Evolutionary conservation across 2,329 filamentous ascomycete genomes (phyloP).

Genomic region (Fusarium virguliforme): DNA sequence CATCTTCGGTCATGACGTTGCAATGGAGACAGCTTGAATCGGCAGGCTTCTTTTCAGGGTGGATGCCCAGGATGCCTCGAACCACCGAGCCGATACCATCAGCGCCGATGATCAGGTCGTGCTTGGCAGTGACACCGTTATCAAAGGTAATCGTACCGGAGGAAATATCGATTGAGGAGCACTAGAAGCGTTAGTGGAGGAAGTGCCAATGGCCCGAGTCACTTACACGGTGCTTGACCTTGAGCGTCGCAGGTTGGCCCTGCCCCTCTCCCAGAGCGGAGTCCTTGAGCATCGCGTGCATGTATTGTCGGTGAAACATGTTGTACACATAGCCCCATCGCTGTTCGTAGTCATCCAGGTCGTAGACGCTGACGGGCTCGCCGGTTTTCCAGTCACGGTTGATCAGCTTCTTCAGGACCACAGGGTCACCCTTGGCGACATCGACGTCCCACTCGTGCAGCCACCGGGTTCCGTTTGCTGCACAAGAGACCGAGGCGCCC

Average conservation of each 20-base stretch:
- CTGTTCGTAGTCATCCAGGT: constrained; percentile 75
- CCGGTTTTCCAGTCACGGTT: constrained; percentile 80
- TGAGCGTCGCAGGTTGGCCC: constrained; percentile 68
- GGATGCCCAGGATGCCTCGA: constrained; percentile 74
- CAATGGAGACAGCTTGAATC: constrained; percentile 75
- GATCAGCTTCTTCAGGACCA: constrained; percentile 77
- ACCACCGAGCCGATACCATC: constrained; percentile 79
- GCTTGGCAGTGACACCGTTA: constrained; percentile 65
- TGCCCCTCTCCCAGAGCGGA: constrained; percentile 69
- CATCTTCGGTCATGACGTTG: constrained; percentile 75
- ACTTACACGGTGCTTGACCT: constrained; percentile 70
- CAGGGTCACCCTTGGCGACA: constrained; percentile 75
- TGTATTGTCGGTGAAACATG: constrained; percentile 79
- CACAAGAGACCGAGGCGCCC: constrained; percentile 77
- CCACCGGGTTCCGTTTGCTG: constrained; percentile 80
- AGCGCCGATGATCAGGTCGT: constrained; percentile 75
- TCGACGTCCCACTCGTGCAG: constrained; percentile 79
- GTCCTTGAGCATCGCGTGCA: constrained; percentile 78
- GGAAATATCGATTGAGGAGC: constrained; percentile 68
- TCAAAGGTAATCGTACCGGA: constrained; percentile 67
- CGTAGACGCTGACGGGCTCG: constrained; percentile 75
- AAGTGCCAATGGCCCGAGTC: background rate
- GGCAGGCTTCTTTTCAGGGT: constrained; percentile 72
- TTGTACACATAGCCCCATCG: constrained; percentile 77
- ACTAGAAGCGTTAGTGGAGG: constrained; percentile 50